Evolutionary conservation across 805 yeast species (phyloP).

Genomic region (Clavispora vitiphila): DNA sequence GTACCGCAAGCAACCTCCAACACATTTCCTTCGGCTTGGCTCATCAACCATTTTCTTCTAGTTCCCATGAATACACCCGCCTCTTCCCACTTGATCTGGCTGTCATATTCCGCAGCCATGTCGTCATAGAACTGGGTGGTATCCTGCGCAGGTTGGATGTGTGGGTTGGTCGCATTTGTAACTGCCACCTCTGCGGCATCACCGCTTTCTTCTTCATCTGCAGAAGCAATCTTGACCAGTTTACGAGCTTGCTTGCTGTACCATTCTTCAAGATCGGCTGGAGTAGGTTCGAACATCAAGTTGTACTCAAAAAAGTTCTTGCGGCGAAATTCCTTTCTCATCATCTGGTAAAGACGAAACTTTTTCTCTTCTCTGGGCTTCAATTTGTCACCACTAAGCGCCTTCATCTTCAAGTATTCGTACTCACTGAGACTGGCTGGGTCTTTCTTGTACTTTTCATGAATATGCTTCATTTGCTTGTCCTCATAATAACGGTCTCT

Average conservation of each 20-base stretch:
- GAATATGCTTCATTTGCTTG: constrained; percentile 45
- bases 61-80: constrained; percentile 53
- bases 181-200: constrained; percentile 14
- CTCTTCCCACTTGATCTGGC: constrained; percentile 73
- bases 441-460: constrained; percentile 28
- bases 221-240: constrained; percentile 20
- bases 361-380: constrained; percentile 62
- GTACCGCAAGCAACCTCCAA: constrained; percentile 95
- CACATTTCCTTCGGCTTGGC: constrained; percentile 78
- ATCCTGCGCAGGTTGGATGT: constrained; percentile 67
- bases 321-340: constrained; percentile 44
- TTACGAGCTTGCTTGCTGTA: constrained; percentile 30
- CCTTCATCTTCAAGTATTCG: constrained; percentile 58
- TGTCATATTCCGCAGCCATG: constrained; percentile 77
- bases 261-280: constrained; percentile 39
- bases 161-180: constrained; percentile 35
- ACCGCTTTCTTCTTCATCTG: constrained; percentile 6
- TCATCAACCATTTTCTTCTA: constrained; percentile 76
- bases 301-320: constrained; percentile 30
- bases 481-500: constrained; percentile 63
- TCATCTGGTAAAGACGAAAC: constrained; percentile 52
- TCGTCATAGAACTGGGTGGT: constrained; percentile 75
- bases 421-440: constrained; percentile 51
- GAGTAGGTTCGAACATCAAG: constrained; percentile 36
- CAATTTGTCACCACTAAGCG: constrained; percentile 49